phyloP scores from a whole-genome alignment of 108 stramenopile genomes.

The Nannochloropsis oceanica region DNA sequence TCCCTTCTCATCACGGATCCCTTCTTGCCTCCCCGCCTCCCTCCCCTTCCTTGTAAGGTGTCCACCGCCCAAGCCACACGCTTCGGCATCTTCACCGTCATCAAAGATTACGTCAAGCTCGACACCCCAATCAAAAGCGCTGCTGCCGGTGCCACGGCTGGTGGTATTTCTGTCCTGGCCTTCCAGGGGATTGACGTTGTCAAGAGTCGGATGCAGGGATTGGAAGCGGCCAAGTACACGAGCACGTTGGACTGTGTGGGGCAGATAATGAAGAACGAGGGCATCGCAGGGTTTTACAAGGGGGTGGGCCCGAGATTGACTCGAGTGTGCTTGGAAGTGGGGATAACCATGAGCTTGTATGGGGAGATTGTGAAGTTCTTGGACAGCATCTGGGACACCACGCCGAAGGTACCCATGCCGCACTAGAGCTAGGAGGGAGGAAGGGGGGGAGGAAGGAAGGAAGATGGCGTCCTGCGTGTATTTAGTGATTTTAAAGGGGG shows the following conservation, averaged over 20 bases:
- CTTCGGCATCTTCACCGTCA: slow-evolving; percentile 21
- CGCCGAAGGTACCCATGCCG: not conserved
- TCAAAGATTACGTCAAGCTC: not conserved
- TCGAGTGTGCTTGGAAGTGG: slow-evolving; percentile 15
- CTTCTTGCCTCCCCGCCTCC: not conserved
- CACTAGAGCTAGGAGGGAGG: not conserved
- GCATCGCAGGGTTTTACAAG: slow-evolving; percentile 12
- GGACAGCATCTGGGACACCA: slow-evolving; percentile 15
- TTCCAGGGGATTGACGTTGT: slow-evolving; percentile 30
- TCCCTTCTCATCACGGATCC: too few species aligned
- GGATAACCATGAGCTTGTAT: slow-evolving; percentile 25
- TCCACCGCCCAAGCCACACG: slow-evolving; percentile 27
- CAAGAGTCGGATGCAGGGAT: slow-evolving; percentile 27
- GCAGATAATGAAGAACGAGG: slow-evolving; percentile 22
- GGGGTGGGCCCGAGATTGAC: slow-evolving; percentile 10
- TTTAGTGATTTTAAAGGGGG: too few species aligned
- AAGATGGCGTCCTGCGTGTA: too few species aligned
- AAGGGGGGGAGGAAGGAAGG: not conserved
- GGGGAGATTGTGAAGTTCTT: slow-evolving; percentile 27
- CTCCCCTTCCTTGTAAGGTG: not conserved
- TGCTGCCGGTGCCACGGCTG: slow-evolving; percentile 4
- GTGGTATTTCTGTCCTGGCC: not conserved
- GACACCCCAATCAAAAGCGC: slow-evolving; percentile 1
- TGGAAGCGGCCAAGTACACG: slow-evolving; percentile 11
- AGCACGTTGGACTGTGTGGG: slow-evolving; percentile 4